A percentile compares a stretch with the other conserved stretches of the same genome.
phyloP scores from a whole-genome alignment of 2,329 filamentous ascomycete species.

The Epichloe brachyelytri region DNA sequence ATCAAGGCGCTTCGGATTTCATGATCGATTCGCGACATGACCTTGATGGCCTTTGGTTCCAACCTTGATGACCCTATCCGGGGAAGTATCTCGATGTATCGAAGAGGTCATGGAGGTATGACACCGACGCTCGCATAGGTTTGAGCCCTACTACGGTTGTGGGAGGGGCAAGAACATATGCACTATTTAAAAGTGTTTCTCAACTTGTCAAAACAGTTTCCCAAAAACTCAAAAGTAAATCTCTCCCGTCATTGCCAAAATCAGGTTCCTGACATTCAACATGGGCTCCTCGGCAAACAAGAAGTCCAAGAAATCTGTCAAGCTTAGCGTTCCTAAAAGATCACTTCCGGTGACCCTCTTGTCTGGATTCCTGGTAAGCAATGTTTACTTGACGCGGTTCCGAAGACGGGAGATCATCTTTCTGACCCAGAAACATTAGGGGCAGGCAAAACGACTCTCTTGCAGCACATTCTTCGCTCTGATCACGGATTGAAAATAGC shows the following conservation, averaged over 20 bases:
- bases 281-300: constrained; percentile 1
- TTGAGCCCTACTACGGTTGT: background rate
- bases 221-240: too few species aligned
- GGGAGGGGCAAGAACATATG: background rate
- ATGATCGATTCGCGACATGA: background rate
- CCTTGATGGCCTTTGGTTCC: constrained; percentile 2
- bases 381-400: background rate
- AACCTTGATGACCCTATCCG: constrained; percentile 4
- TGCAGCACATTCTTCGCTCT: constrained; percentile 54
- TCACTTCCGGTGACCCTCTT: constrained; percentile 22
- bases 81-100: constrained; percentile 1
- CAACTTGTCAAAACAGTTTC: background rate
- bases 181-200: background rate
- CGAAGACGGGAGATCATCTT: background rate
- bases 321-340: constrained; percentile 8
- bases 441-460: constrained; percentile 57
- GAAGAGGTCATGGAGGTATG: background rate
- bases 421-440: constrained; percentile 26
- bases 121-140: background rate
- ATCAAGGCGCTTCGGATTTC: constrained; percentile 1
- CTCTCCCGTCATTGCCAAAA: too few species aligned
- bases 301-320: constrained; percentile 1
- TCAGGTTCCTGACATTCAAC: background rate
- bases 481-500: constrained; percentile 57
- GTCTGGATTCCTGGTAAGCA: constrained; percentile 20